Percentiles rank a stretch among this genome's conserved stretches.
Evolutionary conservation across 345 rosid species (phyloP).

Genomic region (Mangifera indica): DNA sequence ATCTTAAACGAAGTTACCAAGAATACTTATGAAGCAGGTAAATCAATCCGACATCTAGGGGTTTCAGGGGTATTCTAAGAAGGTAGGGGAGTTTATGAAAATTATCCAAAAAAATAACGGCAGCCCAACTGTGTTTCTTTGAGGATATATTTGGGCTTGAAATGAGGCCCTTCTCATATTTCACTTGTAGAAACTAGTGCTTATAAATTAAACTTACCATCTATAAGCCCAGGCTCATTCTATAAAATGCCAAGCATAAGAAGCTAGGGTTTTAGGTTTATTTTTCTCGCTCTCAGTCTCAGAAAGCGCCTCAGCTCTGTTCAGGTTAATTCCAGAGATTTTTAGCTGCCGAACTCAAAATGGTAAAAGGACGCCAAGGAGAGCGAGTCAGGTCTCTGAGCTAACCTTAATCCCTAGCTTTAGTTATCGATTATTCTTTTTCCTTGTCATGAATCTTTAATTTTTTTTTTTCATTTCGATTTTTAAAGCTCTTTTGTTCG

Average conservation of each 20-base stretch:
- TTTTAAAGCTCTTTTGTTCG: neutral
- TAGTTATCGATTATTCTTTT: neutral
- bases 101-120: too few relatives aligned
- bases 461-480: neutral
- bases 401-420: neutral
- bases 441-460: neutral
- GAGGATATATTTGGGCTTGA: neutral
- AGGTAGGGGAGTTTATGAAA: too few relatives aligned
- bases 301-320: neutral
- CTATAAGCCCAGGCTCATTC: neutral
- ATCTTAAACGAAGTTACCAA: too few relatives aligned
- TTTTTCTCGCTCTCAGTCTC: conserved; percentile 2
- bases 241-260: neutral
- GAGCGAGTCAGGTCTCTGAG: conserved; percentile 74
- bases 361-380: conserved; percentile 97
- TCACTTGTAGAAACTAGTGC: neutral
- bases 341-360: conserved; percentile 31
- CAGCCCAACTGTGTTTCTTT: neutral
- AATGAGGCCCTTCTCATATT: too few relatives aligned
- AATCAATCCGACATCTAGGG: too few relatives aligned
- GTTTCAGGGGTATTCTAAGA: too few relatives aligned
- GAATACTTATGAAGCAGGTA: too few relatives aligned
- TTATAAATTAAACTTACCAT: neutral
- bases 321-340: neutral
- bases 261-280: conserved; percentile 7